Evolutionary conservation across 106 monocot genomes (phyloP).

Genomic region (Allium cepa): DNA sequence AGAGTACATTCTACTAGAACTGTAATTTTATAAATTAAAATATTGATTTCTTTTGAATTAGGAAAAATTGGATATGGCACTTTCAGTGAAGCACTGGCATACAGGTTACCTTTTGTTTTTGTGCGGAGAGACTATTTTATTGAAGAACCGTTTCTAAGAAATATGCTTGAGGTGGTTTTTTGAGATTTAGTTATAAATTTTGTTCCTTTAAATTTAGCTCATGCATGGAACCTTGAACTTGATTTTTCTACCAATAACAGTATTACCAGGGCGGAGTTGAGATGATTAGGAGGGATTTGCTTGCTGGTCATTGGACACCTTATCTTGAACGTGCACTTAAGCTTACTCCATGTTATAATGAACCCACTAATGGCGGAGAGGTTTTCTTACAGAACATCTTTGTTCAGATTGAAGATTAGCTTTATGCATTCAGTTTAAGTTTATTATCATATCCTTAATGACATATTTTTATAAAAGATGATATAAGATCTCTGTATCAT

Average conservation of each 20-base stretch:
- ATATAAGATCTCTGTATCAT: not conserved
- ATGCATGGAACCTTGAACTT: no score
- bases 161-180: conserved; percentile 84
- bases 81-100: conserved; percentile 92
- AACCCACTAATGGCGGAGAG: conserved; percentile 87
- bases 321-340: conserved; percentile 88
- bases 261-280: conserved; percentile 86
- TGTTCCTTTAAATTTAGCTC: no score
- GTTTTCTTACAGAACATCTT: conserved; percentile 22
- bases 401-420: not conserved
- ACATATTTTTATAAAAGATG: not conserved
- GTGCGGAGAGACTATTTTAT: conserved; percentile 98
- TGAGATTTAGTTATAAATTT: no score
- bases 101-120: conserved; percentile 93
- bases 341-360: conserved; percentile 79
- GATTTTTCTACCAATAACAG: conserved; percentile 22
- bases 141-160: conserved; percentile 96
- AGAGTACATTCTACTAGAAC: not conserved
- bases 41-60: conserved; percentile 18
- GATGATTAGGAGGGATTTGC: conserved; percentile 98
- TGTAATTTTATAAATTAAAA: not conserved
- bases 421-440: no score
- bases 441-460: no score
- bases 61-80: conserved; percentile 99
- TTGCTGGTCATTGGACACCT: conserved; percentile 84